A percentile compares a stretch with the other conserved stretches of the same genome.
Conservation (phyloP, 2,329 filamentous ascomycete species). For the Madurella fahalii region DNA sequence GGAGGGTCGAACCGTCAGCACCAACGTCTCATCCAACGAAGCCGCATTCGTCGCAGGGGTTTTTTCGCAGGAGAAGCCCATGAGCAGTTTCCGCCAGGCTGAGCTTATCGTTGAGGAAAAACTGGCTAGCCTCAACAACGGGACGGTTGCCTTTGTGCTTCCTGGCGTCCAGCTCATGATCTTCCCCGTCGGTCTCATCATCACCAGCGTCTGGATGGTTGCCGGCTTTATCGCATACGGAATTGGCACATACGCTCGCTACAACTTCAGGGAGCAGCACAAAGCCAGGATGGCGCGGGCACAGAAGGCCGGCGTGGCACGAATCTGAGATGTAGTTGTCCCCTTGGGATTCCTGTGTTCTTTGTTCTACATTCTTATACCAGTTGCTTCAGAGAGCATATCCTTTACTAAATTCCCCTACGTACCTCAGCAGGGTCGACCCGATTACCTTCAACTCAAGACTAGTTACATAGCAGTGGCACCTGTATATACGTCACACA, state of each 20-base stretch:
- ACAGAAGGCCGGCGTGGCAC: slow-evolving; percentile 31
- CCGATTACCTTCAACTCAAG: too few relatives aligned
- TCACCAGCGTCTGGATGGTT: slow-evolving; percentile 59
- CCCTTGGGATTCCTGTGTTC: neutral
- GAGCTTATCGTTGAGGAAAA: slow-evolving; percentile 48
- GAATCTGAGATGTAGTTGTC: slow-evolving; percentile 27
- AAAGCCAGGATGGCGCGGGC: slow-evolving; percentile 46
- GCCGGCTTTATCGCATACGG: slow-evolving; percentile 56
- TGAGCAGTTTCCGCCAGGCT: slow-evolving; percentile 48
- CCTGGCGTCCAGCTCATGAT: slow-evolving; percentile 66
- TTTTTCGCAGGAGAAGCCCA: slow-evolving; percentile 56
- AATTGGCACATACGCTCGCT: slow-evolving; percentile 62
- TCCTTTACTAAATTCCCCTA: too few relatives aligned
- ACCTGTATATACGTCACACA: too few relatives aligned
- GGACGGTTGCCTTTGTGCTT: slow-evolving; percentile 61
- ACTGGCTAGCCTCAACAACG: slow-evolving; percentile 43
- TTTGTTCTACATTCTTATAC: slow-evolving; percentile 2
- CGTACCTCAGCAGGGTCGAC: too few relatives aligned
- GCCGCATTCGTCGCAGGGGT: slow-evolving; percentile 68
- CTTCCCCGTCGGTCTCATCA: slow-evolving; percentile 65
- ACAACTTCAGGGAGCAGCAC: slow-evolving; percentile 63
- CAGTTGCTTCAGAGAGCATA: neutral
- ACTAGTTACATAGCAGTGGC: too few relatives aligned
- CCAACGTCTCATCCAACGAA: slow-evolving; percentile 65
- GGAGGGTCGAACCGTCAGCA: slow-evolving; percentile 50